A percentile compares a stretch with the other conserved stretches of the same genome.
Evolutionary conservation across 163 green algal genomes (phyloP).

Genomic region (Trebouxia gelatinosa): DNA sequence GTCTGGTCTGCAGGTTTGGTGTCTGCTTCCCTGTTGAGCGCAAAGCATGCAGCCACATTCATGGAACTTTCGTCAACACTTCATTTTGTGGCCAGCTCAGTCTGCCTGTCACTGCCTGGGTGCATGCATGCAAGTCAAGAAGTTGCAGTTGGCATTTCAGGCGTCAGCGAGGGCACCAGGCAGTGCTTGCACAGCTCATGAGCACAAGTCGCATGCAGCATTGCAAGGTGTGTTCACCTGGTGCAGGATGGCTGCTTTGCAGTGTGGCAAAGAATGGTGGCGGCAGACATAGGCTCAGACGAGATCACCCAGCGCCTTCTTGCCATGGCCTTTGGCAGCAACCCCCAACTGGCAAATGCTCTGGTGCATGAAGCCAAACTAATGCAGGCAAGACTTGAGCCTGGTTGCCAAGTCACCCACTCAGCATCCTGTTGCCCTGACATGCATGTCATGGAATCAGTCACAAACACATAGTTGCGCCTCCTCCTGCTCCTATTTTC

Average conservation of each 20-base stretch:
- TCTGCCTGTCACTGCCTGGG: not conserved
- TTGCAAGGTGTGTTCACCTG: not conserved
- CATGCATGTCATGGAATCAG: not conserved
- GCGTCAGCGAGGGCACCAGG: not conserved
- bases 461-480: too few species aligned
- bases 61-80: too few species aligned
- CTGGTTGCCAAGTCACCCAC: too few species aligned
- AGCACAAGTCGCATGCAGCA: not conserved
- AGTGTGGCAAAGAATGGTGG: slow-evolving; percentile 5
- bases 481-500: too few species aligned
- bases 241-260: slow-evolving; percentile 5
- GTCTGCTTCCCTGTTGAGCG: too few species aligned
- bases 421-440: too few species aligned
- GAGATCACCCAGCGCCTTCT: slow-evolving; percentile 10
- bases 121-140: not conserved
- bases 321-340: not conserved
- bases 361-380: slow-evolving; percentile 5
- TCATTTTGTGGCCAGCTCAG: not conserved
- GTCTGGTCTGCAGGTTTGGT: too few species aligned
- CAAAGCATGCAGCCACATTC: too few species aligned
- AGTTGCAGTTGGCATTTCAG: slow-evolving; percentile 4
- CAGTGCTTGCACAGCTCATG: not conserved
- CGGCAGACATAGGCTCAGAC: not conserved
- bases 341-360: not conserved
- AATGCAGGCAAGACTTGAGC: too few species aligned